Evolutionary conservation across 139 green algal genomes (phyloP).

Genomic region (Trebouxia sp.): DNA sequence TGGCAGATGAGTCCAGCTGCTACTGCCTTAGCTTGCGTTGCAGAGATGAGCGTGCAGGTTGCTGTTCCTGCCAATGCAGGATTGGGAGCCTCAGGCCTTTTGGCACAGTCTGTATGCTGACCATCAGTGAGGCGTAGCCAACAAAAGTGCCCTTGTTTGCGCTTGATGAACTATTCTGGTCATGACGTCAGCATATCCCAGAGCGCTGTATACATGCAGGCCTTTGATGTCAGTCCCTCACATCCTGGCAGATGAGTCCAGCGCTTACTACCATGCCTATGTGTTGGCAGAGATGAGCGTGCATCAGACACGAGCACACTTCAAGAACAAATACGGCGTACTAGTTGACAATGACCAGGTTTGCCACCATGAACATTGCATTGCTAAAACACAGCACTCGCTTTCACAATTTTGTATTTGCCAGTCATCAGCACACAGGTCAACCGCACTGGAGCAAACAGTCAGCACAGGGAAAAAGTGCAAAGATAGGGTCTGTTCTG

Average conservation of each 20-base stretch:
- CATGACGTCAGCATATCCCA: no score
- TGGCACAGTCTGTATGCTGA: no score
- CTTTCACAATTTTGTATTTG: no score
- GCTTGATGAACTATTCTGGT: no score
- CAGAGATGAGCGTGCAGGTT: conserved; percentile 46
- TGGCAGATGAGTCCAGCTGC: conserved; percentile 67
- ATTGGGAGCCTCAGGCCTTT: no score
- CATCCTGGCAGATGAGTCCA: conserved; percentile 73
- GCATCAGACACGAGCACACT: conserved; percentile 68
- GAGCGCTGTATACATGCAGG: conserved; percentile 22
- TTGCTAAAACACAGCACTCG: not conserved
- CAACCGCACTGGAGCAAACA: no score
- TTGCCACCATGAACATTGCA: conserved; percentile 45
- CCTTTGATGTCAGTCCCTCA: conserved; percentile 67
- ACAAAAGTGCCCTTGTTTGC: no score
- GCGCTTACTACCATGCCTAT: conserved; percentile 79
- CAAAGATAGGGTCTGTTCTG: no score
- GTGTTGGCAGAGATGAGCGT: conserved; percentile 47
- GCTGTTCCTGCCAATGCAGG: no score
- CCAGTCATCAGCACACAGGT: not conserved
- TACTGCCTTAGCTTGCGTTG: conserved; percentile 77
- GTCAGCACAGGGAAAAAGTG: no score
- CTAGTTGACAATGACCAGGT: conserved; percentile 60
- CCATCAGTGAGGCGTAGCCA: no score
- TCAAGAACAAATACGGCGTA: conserved; percentile 56